Base-by-base conservation (phyloP, 2,329 filamentous ascomycete species). In the Aureobasidium musti region DNA sequence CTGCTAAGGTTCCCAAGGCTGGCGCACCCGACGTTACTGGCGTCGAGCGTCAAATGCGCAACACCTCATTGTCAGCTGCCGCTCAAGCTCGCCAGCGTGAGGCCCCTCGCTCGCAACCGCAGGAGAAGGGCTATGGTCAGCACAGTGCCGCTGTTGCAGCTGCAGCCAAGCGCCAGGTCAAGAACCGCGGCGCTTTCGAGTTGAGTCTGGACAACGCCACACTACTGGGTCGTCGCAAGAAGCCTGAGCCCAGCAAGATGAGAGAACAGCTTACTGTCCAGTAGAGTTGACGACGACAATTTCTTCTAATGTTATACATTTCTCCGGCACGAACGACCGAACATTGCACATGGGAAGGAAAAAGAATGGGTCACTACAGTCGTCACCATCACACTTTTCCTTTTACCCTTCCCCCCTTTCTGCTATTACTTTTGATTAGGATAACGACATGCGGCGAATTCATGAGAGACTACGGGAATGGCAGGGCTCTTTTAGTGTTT, bases 191-290 rank as follows among this genome's bases (percentile, higher is more conserved):
- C 37, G 88, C 90, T 0, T 99, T 99, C 71, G 95, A 99, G 78
- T 84, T 99, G 54, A 97, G 88, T 74, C 81, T 99, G 43, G 92
- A 96, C 70, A 95, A 95, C 66, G 91, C 95, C 1, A 98, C 93
- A 1, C 79, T 99, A 61, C 82, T 99, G 5, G 93, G 93, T 37
- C 87, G 93, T 72, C 81, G 87, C 70, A 86, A 84, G 77, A 82
- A 82, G 75, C 70, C 70, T 11, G 68, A 70, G 19, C 77, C 77
- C 0, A 84, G 82, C 71, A 76, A 77, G 4, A 70, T 84, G 72
- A 74, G 82, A 69, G 76, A 82, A 68, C 74, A 81, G 68, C 73
- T 81, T 5, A 65, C 54, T 43, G 74, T 74, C 53, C 66, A 69
- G 43, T 70, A 67, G n/a, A 61, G 30, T 17, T n/a, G 19, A 26